Evolutionary conservation across 805 yeast species (phyloP).

Genomic region (Sugiyamaella chiloensis): DNA sequence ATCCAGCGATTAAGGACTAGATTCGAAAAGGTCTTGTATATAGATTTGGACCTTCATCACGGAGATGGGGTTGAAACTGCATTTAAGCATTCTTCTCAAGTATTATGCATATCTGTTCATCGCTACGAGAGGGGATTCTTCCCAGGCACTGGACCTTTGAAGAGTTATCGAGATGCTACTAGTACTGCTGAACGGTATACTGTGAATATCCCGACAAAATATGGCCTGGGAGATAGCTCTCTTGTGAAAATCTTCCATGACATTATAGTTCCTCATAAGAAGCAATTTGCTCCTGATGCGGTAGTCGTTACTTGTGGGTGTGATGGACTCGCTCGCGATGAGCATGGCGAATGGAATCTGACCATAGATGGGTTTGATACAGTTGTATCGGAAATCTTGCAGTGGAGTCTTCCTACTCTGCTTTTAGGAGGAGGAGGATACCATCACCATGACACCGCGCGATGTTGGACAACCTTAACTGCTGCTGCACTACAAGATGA

Average conservation of each 20-base stretch:
- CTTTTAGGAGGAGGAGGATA: conserved; percentile 80
- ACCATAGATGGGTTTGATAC: conserved; percentile 49
- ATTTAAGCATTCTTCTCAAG: conserved; percentile 52
- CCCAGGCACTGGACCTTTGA: conserved; percentile 62
- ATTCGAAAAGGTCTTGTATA: conserved; percentile 50
- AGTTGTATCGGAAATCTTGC: conserved; percentile 34
- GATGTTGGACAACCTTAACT: conserved; percentile 53
- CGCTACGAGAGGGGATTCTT: conserved; percentile 63
- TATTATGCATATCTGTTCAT: conserved; percentile 63
- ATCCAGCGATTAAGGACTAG: conserved; percentile 46
- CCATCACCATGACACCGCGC: conserved; percentile 56
- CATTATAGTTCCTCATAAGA: conserved; percentile 44
- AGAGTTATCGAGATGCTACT: conserved; percentile 1
- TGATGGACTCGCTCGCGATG: conserved; percentile 69
- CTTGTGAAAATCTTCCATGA: conserved; percentile 39
- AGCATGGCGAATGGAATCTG: conserved; percentile 65
- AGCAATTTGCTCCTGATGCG: conserved; percentile 45
- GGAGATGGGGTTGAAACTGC: conserved; percentile 78
- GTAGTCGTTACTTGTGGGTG: conserved; percentile 68
- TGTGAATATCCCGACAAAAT: conserved; percentile 54
- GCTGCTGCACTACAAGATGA: conserved; percentile 15
- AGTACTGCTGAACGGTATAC: conserved; percentile 40
- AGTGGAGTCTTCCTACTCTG: conserved; percentile 38
- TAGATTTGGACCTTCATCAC: conserved; percentile 75
- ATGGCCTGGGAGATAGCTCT: conserved; percentile 52